Base-by-base conservation (phyloP, 2,329 filamentous ascomycete species). In the Cordyceps cicadae region DNA sequence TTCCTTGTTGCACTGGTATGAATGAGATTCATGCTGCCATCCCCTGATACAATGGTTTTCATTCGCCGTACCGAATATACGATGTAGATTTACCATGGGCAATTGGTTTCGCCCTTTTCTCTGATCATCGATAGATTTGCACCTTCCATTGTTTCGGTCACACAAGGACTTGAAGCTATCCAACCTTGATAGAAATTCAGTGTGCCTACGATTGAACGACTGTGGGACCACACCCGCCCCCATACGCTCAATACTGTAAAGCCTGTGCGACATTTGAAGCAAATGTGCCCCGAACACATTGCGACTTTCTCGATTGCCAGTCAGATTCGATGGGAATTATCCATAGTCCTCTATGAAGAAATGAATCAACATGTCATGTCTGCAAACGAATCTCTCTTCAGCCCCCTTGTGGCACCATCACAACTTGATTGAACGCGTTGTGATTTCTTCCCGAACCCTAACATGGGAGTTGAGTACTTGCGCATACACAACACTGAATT, bases 31-130 rank as follows among this genome's bases (percentile, higher is more conserved):
- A 17, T 60, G 9, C 17, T 39, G 46, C 26, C 43, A 24, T 51
- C 43, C 15, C 26, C 60, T 62, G 62, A 63, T 62, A 48, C 62
- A 62, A 62, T 58, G 62, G 61, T 58, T 61, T 60, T 62, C 62
- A 64, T 61, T 62, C 62, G 62, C 62, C 62, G 62, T 64, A 62
- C 61, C 61, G 49, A 64, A 63, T 46, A 49, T 49, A 54, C 34
- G 32, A 55, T 62, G 62, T 62, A 53, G 62, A 64, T 62, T 34
- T 61, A 61, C 61, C 62, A 56, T 41, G 54, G 62, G 57, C 61
- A 54, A 53, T 62, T 63, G 62, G 62, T 64, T 64, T 64, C 62
- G 60, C 60, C 62, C 37, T 34, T 62, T 62, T 58, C 34, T 61
- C 57, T 61, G 48, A 54, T 57, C 39, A 17, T 39, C 26, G 19